A percentile compares a stretch with the other conserved stretches of the same genome.
Conservation (phyloP, 1,139 yeast species). For the Hansenula sp. region DNA sequence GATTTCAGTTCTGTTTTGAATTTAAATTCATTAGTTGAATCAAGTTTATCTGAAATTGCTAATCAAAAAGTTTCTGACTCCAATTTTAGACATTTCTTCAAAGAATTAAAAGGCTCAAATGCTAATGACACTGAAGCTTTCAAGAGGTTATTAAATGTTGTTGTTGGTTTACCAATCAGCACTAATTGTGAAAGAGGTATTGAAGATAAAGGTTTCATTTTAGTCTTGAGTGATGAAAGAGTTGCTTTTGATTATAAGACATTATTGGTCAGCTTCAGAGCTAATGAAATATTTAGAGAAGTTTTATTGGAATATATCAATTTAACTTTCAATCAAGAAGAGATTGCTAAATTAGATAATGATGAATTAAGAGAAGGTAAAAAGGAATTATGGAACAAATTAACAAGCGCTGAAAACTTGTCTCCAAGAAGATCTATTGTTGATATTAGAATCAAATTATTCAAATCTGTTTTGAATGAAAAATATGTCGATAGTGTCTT, state of each 20-base stretch:
- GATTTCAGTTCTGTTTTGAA: constrained; percentile 14
- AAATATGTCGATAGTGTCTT: constrained; percentile 18
- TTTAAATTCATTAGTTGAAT: constrained; percentile 11
- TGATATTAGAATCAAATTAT: constrained; percentile 20
- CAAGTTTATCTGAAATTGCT: constrained; percentile 16
- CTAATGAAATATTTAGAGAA: constrained; percentile 26
- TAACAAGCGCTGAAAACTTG: constrained; percentile 22
- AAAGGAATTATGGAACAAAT: constrained; percentile 24
- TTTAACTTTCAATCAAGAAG: constrained; percentile 23
- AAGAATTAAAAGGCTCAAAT: constrained; percentile 16
- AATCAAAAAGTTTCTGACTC: constrained; percentile 18
- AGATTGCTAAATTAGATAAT: constrained; percentile 13
- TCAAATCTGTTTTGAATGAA: constrained; percentile 22
- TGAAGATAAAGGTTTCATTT: constrained; percentile 17
- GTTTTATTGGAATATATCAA: constrained; percentile 23
- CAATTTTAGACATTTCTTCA: constrained; percentile 19
- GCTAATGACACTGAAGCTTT: constrained; percentile 15
- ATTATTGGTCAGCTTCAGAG: constrained; percentile 22
- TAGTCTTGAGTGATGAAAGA: constrained; percentile 19
- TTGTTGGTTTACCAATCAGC: constrained; percentile 16
- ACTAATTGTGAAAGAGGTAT: constrained; percentile 19
- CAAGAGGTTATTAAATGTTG: constrained; percentile 19
- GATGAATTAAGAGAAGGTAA: constrained; percentile 19
- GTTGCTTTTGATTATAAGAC: constrained; percentile 20
- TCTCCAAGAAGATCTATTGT: constrained; percentile 22